Conservation (phyloP, 2,329 filamentous ascomycete genomes). For the Sporothrix phasma region DNA sequence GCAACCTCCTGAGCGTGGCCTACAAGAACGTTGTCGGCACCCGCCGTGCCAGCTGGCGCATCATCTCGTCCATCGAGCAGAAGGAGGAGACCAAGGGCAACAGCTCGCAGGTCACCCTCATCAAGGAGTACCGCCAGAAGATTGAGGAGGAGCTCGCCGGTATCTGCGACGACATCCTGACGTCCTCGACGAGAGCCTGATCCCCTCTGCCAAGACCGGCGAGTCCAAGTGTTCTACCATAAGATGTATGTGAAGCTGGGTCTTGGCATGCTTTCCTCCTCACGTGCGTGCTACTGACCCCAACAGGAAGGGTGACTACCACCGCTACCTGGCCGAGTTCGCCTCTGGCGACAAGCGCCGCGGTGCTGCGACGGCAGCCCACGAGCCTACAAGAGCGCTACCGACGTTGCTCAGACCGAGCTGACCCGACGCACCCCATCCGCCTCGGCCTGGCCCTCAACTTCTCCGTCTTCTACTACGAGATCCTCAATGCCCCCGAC, state of each 20-base stretch:
- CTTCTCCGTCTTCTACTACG: constrained; percentile 41
- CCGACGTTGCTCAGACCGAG: constrained; percentile 81
- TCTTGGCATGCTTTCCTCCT: no score
- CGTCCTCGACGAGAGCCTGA: constrained; percentile 87
- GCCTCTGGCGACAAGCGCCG: constrained; percentile 91
- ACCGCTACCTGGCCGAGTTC: constrained; percentile 97
- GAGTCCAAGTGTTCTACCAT: constrained; percentile 99
- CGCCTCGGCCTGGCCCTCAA: constrained; percentile 85
- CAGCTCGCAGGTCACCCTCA: constrained; percentile 76
- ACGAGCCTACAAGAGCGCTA: constrained; percentile 98
- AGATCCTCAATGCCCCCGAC: constrained; percentile 97
- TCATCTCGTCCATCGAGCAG: constrained; percentile 98
- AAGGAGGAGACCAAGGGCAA: constrained; percentile 99
- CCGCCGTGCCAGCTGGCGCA: constrained; percentile 96
- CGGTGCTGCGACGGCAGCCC: constrained; percentile 84
- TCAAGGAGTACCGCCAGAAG: constrained; percentile 98
- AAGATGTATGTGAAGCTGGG: constrained; percentile 66
- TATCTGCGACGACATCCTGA: constrained; percentile 96
- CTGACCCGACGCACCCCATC: constrained; percentile 85
- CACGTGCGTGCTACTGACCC: not conserved
- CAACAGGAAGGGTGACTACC: constrained; percentile 94
- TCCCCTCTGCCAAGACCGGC: constrained; percentile 85
- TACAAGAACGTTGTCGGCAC: constrained; percentile 99
- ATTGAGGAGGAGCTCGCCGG: constrained; percentile 94
- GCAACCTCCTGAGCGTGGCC: constrained; percentile 94